phyloP scores from a whole-genome alignment of 306 rosid species.

The Chamaecrista fasciculata region DNA sequence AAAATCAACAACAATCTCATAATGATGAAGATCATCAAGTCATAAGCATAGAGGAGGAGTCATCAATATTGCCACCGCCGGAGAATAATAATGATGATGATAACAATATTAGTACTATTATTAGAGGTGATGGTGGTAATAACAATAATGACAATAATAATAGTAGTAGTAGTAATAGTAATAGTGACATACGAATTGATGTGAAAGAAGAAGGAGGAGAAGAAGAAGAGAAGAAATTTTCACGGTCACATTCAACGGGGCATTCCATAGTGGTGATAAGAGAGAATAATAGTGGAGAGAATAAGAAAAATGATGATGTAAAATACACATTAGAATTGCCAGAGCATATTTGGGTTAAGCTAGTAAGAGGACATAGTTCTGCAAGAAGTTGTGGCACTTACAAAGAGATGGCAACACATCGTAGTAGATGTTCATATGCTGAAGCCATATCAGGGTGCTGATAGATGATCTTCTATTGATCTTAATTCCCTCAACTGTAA shows the following conservation, averaged over 20 bases:
- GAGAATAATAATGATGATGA: too few species aligned
- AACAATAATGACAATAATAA: background rate
- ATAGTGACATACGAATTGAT: conserved; percentile 39
- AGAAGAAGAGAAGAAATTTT: conserved; percentile 25
- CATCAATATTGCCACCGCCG: too few species aligned
- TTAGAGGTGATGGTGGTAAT: too few species aligned
- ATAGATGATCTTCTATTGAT: too few species aligned
- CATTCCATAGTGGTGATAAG: conserved; percentile 55
- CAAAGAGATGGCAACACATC: conserved; percentile 36
- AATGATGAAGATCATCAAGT: too few species aligned
- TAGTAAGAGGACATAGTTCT: conserved; percentile 45
- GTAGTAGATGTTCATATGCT: conserved; percentile 38
- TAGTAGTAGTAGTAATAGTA: background rate
- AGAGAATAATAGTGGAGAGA: background rate
- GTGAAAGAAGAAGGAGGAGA: conserved; percentile 16
- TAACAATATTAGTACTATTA: too few species aligned
- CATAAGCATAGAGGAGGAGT: too few species aligned
- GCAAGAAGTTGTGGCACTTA: conserved; percentile 48
- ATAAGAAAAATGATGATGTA: background rate
- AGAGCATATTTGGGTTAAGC: conserved; percentile 30
- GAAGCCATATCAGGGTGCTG: conserved; percentile 12
- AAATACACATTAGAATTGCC: conserved; percentile 57
- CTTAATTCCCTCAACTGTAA: too few species aligned
- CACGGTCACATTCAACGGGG: conserved; percentile 69
- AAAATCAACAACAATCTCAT: too few species aligned